phyloP scores from a whole-genome alignment of 23 red algal species.

The Agarophyton chilense region DNA sequence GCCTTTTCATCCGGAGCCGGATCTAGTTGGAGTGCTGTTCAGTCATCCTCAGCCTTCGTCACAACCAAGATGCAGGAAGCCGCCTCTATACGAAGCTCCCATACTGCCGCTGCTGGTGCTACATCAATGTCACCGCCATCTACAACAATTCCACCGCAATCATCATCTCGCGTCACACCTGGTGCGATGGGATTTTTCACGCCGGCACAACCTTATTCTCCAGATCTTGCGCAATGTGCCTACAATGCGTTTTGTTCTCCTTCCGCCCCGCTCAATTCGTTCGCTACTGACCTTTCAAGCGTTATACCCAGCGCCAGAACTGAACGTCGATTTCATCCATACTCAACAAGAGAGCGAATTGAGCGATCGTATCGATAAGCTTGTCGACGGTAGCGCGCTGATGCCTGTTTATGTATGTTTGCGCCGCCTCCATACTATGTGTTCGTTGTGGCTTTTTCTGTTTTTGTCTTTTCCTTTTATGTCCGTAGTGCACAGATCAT shows the following conservation, averaged over 20 bases:
- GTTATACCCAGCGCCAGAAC: slow-evolving; percentile 27
- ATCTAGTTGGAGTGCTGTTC: slow-evolving; percentile 7
- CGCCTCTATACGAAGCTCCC: not conserved
- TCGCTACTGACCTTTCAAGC: slow-evolving; percentile 3
- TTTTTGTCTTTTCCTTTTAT: not conserved
- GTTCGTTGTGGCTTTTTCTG: not conserved
- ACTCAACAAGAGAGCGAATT: slow-evolving; percentile 47
- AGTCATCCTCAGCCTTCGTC: not conserved
- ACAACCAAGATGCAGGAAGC: not conserved
- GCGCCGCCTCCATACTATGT: not conserved
- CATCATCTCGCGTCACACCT: not conserved
- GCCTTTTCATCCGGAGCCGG: slow-evolving; percentile 31
- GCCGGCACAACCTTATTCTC: slow-evolving; percentile 50
- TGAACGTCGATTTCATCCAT: slow-evolving; percentile 66
- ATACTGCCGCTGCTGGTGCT: not conserved
- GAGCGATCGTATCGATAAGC: slow-evolving; percentile 55
- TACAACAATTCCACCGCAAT: not conserved
- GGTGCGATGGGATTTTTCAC: slow-evolving; percentile 52
- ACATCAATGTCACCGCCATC: slow-evolving; percentile 5
- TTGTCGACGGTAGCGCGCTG: not conserved
- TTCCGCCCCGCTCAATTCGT: slow-evolving; percentile 20
- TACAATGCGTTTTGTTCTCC: slow-evolving; percentile 48
- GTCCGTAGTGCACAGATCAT: slow-evolving; percentile 10
- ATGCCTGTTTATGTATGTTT: not conserved
- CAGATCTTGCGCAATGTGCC: slow-evolving; percentile 58